phyloP scores from a whole-genome alignment of 306 rosid genomes.

The Arachis stenosperma region DNA sequence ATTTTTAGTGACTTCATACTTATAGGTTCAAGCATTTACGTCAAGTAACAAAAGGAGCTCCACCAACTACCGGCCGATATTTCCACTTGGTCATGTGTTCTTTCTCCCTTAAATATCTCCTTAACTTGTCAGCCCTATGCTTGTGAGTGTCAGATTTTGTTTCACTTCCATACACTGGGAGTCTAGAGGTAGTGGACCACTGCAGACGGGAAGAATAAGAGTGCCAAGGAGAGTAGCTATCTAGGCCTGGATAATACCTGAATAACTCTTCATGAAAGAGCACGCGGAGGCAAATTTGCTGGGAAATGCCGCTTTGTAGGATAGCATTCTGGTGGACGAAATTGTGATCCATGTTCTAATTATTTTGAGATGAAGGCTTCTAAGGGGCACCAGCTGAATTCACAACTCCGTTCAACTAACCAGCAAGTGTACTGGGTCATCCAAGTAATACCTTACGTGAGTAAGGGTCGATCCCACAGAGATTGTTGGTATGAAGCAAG shows the following conservation, averaged over 20 bases:
- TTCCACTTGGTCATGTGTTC: conserved; percentile 57
- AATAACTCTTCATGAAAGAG: conserved; percentile 35
- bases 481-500: too few relatives aligned
- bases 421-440: too few relatives aligned
- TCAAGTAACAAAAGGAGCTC: conserved; percentile 85
- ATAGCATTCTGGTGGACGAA: conserved; percentile 43
- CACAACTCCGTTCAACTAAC: too few relatives aligned
- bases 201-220: conserved; percentile 62
- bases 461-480: too few relatives aligned
- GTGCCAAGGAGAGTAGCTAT: conserved; percentile 41
- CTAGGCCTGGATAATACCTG: conserved; percentile 49
- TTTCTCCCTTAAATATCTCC: conserved; percentile 55
- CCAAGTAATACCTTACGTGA: too few relatives aligned
- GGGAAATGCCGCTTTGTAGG: conserved; percentile 52
- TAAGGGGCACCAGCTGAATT: too few relatives aligned
- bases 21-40: conserved; percentile 56
- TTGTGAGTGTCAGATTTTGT: conserved; percentile 52
- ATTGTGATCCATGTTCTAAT: too few relatives aligned
- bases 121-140: conserved; percentile 45
- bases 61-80: conserved; percentile 82
- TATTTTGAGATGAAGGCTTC: too few relatives aligned
- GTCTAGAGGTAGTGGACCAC: conserved; percentile 45
- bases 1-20: too few relatives aligned
- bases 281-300: conserved; percentile 53
- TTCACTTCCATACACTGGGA: conserved; percentile 46